Evolutionary conservation across 1,139 yeast species (phyloP).

Genomic region (Taphrina flavorubra): DNA sequence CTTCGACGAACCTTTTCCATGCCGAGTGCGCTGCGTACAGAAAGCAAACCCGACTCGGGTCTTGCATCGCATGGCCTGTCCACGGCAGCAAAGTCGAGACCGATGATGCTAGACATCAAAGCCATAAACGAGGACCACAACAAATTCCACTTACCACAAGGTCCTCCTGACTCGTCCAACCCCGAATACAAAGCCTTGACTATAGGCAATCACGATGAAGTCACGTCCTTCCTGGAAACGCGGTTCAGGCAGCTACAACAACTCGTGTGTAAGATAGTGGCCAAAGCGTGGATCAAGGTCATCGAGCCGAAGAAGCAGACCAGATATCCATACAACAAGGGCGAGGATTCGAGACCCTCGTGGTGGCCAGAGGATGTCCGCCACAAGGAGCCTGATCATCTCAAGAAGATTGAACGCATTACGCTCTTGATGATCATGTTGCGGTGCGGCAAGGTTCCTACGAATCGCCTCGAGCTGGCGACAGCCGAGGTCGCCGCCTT

Average conservation of each 20-base stretch:
- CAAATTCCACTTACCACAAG: conserved; percentile 7
- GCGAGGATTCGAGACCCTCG: conserved; percentile 59
- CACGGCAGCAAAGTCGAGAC: background rate
- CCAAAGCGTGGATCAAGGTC: conserved; percentile 70
- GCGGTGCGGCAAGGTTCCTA: conserved; percentile 50
- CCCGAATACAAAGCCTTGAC: conserved; percentile 42
- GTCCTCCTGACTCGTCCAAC: conserved; percentile 45
- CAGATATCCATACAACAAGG: conserved; percentile 64
- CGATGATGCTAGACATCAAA: conserved; percentile 16
- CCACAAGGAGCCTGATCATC: conserved; percentile 74
- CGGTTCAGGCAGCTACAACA: conserved; percentile 56
- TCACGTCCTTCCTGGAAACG: conserved; percentile 43
- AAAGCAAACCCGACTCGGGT: conserved; percentile 5
- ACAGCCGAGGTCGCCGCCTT: conserved; percentile 45
- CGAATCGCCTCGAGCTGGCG: conserved; percentile 49
- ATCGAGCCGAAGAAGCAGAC: conserved; percentile 74
- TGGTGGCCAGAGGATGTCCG: conserved; percentile 74
- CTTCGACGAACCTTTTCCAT: conserved; percentile 35
- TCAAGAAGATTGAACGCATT: conserved; percentile 64
- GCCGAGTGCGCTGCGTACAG: conserved; percentile 21
- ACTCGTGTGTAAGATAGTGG: conserved; percentile 63
- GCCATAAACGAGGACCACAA: conserved; percentile 3
- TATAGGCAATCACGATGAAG: conserved; percentile 41
- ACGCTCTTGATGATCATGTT: conserved; percentile 58
- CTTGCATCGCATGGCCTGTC: background rate